phyloP scores from a whole-genome alignment of 2,329 filamentous ascomycete species.

The Colletotrichum ledebouriae region DNA sequence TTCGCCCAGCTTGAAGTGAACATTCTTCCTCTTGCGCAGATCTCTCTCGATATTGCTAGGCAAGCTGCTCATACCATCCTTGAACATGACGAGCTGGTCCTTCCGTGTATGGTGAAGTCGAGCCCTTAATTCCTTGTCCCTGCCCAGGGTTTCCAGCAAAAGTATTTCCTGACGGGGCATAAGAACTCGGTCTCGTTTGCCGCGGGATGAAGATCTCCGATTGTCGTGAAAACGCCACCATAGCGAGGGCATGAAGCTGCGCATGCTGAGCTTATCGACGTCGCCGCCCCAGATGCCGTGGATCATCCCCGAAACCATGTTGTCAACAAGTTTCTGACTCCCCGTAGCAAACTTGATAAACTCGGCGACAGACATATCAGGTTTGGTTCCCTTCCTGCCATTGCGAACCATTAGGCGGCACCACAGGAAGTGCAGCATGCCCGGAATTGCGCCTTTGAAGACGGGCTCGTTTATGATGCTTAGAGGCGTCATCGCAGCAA shows the following conservation, averaged over 20 bases:
- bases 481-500: constrained; percentile 25
- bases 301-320: constrained; percentile 79
- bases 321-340: constrained; percentile 71
- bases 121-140: constrained; percentile 41
- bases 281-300: constrained; percentile 97
- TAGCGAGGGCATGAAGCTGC: constrained; percentile 65
- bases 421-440: constrained; percentile 53
- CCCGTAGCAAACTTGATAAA: constrained; percentile 71
- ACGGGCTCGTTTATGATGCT: constrained; percentile 48
- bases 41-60: constrained; percentile 65
- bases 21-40: constrained; percentile 67
- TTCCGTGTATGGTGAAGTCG: constrained; percentile 35
- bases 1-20: constrained; percentile 67
- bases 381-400: constrained; percentile 37
- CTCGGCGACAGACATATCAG: constrained; percentile 80
- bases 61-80: constrained; percentile 74
- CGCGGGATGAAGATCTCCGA: neutral
- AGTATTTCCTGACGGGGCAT: constrained; percentile 50
- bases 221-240: constrained; percentile 54
- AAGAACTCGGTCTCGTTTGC: constrained; percentile 39
- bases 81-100: constrained; percentile 57
- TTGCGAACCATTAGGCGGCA: constrained; percentile 46
- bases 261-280: constrained; percentile 82
- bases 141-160: constrained; percentile 48
- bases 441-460: constrained; percentile 50